Evolutionary conservation across 495 filamentous ascomycete species (phyloP).

Genomic region (Penicillium chermesinum): DNA sequence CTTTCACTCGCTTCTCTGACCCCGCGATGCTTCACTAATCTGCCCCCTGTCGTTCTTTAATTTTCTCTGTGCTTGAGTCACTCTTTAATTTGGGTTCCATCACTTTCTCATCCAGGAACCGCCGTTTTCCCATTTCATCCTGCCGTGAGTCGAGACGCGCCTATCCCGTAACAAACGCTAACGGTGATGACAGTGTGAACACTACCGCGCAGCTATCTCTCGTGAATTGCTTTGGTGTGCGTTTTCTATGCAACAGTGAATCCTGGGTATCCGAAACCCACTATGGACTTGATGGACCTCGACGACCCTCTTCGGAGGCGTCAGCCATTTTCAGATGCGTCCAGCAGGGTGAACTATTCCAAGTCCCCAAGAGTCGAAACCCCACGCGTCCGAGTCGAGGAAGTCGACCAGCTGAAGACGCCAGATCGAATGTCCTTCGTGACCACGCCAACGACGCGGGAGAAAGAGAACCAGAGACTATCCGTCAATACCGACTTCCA

Average conservation of each 20-base stretch:
- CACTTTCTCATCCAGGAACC: too few species aligned
- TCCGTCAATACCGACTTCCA: constrained; percentile 50
- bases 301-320: constrained; percentile 29
- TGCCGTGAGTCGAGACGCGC: too few species aligned
- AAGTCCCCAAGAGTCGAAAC: constrained; percentile 23
- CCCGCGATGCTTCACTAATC: constrained; percentile 11
- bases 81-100: constrained; percentile 15
- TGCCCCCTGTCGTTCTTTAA: constrained; percentile 13
- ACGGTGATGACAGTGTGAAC: too few species aligned
- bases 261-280: not conserved
- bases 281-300: constrained; percentile 17
- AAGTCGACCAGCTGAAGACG: constrained; percentile 23
- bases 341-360: constrained; percentile 41
- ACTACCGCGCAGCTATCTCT: too few species aligned
- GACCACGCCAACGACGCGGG: constrained; percentile 29
- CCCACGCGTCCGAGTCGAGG: constrained; percentile 19
- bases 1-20: constrained; percentile 5
- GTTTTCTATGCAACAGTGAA: not conserved
- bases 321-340: constrained; percentile 47
- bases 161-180: too few species aligned
- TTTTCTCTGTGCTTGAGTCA: constrained; percentile 4
- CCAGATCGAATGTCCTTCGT: constrained; percentile 37
- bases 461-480: constrained; percentile 47
- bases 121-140: too few species aligned
- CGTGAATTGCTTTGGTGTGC: too few species aligned